Evolutionary conservation across 441 rosid species (phyloP), one percentile per base, ranked within the genome.

Genomic region (Croton setiger): DNA sequence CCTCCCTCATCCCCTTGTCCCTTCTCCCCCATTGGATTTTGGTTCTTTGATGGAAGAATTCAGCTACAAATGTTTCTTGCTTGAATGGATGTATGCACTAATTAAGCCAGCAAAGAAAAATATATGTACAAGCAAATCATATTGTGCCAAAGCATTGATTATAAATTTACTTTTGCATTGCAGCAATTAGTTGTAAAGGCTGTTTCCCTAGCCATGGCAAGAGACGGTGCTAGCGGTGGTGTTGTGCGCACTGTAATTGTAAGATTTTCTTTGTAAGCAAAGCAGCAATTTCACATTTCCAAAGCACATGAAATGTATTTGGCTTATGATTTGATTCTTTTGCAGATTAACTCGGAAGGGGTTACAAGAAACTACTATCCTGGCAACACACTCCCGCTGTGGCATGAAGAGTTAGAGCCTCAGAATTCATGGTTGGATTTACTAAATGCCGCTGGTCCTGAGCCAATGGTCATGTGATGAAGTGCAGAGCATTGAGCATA

Each of bases 221-320:
- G 97, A 55, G 99, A 95, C 75, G 98, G 98, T 80, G 98, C 99
- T 10, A 95, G 99, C 33, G 98, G 99, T 3, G 97, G 98, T 3
- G 99, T 95, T 14, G 99, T 92, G 57, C 96, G 98, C 51, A 90
- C 99, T 4, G 97, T 95, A 61, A 78, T 81, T 35, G 98, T 95
- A 83, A 86, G 99, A 63, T 63, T n/a, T 58, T 23, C 18, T 4
- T 2, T 3, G 5, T 49, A 18, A 48, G 44, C 36, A 53, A 9
- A 43, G n/a, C 36, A 8, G 62, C 10, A 23, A n/a, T 36, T n/a
- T 27, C 2, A 9, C 10, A 6, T 47, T 17, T 20, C 18, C 21
- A 6, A 9, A 10, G 15, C n/a, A 5, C 12, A 17, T 0, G 14
- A 36, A 7, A 53, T 8, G 54, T 4, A 0, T 17, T 5, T 36